phyloP scores from a whole-genome alignment of 2,329 filamentous ascomycete genomes.

The Tolypocladium nubicola region DNA sequence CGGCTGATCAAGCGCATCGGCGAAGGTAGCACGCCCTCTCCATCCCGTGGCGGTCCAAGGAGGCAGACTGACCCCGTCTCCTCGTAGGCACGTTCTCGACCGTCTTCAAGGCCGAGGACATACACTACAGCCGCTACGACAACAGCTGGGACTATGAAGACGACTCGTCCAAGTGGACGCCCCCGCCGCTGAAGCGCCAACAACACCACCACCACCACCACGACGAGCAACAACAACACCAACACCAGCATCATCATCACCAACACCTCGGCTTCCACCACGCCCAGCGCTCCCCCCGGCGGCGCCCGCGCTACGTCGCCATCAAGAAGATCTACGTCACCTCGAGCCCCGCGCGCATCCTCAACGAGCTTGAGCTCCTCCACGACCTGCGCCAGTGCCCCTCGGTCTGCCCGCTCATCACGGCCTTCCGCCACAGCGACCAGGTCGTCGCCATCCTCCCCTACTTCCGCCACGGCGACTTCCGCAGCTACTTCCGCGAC shows the following conservation, averaged over 20 bases:
- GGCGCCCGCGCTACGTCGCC: slow-evolving; percentile 66
- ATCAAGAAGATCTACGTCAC: slow-evolving; percentile 99
- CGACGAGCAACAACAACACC: neutral
- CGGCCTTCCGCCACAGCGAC: slow-evolving; percentile 88
- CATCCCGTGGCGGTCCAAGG: neutral
- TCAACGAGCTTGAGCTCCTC: slow-evolving; percentile 91
- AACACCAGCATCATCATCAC: slow-evolving; percentile 23
- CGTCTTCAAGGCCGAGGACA: slow-evolving; percentile 95
- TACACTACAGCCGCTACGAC: slow-evolving; percentile 70
- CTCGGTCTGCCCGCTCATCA: slow-evolving; percentile 90
- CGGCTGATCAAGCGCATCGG: slow-evolving; percentile 93
- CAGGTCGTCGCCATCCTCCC: slow-evolving; percentile 92
- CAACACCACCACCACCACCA: slow-evolving; percentile 15
- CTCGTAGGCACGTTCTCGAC: slow-evolving; percentile 88
- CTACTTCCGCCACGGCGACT: slow-evolving; percentile 93
- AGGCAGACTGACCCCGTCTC: neutral
- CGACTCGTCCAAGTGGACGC: slow-evolving; percentile 55
- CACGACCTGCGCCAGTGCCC: slow-evolving; percentile 74
- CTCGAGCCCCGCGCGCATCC: slow-evolving; percentile 82
- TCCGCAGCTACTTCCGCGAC: slow-evolving; percentile 85
- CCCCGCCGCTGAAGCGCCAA: slow-evolving; percentile 52
- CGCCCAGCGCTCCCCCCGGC: slow-evolving; percentile 16
- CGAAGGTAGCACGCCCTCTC: slow-evolving; percentile 53
- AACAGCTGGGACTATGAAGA: slow-evolving; percentile 79
- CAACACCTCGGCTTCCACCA: slow-evolving; percentile 23